Base-by-base conservation (phyloP, 768 basidiomycete species). In the Boletus reticulatus region DNA sequence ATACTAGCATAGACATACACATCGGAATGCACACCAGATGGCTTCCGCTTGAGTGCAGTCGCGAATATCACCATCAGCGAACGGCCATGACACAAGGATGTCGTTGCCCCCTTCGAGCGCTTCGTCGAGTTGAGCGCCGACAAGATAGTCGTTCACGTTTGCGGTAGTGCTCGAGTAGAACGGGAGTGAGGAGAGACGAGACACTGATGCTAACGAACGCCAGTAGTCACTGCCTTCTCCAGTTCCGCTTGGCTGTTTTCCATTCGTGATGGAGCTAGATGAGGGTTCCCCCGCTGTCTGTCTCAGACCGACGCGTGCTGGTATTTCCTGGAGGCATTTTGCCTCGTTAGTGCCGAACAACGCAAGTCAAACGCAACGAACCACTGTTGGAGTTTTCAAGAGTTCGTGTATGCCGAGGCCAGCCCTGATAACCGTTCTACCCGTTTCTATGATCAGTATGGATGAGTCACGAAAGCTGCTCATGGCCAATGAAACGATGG, bases 11-110 rank as follows among this genome's bases (percentile, higher is more conserved):
- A n/a, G 49, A 37, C 31, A n/a, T 34, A 43, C 12, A 34, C n/a
- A 31, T 49, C 5, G n/a, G n/a, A 48, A 20, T 50, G 46, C 47
- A 48, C 67, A 94, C 94, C 93, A 93, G 49, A 97, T 76, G 0
- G 92, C 94, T 69, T 96, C 94, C 17, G 91, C 89, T 60, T 92
- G 92, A 19, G 76, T 79, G 85, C 87, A 96, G 66, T 95, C 88
- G 16, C 73, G 77, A 54, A 95, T 75, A 62, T 83, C 80, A 4
- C 84, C 87, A 27, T 88, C 81, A 43, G 82, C 80, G 64, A 95
- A 90, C 3, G 94, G 94, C 89, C 89, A 92, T 31, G 84, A 92
- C 11, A 93, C 69, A 7, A 80, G 72, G 17, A 95, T 67, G 48
- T 92, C 88, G 54, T 91, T 85, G 4, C 84, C 89, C 4, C 83